A percentile compares a stretch with the other conserved stretches of the same genome.
phyloP scores from a whole-genome alignment of 305 asterid genomes.

The Fraxinus angustifolia region DNA sequence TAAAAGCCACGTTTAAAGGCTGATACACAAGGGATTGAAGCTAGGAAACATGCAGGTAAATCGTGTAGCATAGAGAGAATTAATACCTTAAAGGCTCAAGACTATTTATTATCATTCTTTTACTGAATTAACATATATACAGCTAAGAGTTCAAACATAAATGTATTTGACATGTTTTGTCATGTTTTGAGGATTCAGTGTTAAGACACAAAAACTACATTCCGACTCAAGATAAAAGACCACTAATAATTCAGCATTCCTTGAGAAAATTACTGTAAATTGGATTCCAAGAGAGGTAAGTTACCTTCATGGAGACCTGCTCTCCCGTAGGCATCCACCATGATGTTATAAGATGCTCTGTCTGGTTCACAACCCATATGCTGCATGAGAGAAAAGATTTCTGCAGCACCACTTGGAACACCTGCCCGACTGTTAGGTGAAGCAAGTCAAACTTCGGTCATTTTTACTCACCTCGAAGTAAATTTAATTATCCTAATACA shows the following conservation, averaged over 20 bases:
- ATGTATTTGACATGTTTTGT: not conserved
- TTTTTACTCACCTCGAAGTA: not conserved
- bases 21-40: not conserved
- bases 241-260: not conserved
- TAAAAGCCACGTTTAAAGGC: not conserved
- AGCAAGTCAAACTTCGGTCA: conserved; percentile 5
- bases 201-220: not conserved
- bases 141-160: not conserved
- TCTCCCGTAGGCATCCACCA: conserved; percentile 88
- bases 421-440: conserved; percentile 67
- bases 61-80: not conserved
- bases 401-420: conserved; percentile 75
- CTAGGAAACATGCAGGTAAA: not conserved
- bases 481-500: not conserved
- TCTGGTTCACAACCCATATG: conserved; percentile 89
- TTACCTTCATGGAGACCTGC: conserved; percentile 78
- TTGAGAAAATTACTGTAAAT: not conserved
- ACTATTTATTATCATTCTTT: not conserved
- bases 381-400: conserved; percentile 79
- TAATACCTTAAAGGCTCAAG: not conserved
- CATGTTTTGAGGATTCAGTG: not conserved
- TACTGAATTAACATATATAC: not conserved
- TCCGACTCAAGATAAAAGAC: not conserved
- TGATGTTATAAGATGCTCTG: conserved; percentile 75
- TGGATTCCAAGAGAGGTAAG: not conserved